Evolutionary conservation across 371 early-diverging fungal species (phyloP).

Genomic region (Zychaea mexicana): DNA sequence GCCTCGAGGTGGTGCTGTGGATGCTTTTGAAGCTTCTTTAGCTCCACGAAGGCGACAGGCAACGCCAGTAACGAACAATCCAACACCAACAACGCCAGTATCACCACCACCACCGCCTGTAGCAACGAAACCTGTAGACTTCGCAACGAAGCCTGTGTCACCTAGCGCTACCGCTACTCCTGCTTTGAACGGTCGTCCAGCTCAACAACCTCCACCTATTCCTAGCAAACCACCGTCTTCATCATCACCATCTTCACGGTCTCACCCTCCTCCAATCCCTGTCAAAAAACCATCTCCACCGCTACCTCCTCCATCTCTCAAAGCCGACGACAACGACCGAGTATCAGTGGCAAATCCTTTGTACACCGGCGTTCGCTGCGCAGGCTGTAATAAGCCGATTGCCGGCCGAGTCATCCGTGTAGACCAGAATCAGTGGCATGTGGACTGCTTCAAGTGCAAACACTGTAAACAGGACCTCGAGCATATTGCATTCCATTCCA

Average conservation of each 20-base stretch:
- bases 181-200: neutral
- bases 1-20: neutral
- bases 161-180: neutral
- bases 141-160: neutral
- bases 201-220: neutral
- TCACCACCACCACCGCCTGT: slow-evolving; percentile 6
- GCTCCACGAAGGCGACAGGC: slow-evolving; percentile 2
- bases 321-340: neutral
- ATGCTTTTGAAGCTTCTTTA: slow-evolving; percentile 30
- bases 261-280: slow-evolving; percentile 6
- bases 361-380: slow-evolving; percentile 38
- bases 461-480: slow-evolving; percentile 63
- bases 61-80: neutral
- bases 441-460: slow-evolving; percentile 72
- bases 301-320: neutral
- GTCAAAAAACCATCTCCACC: slow-evolving; percentile 2
- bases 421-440: slow-evolving; percentile 70
- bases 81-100: slow-evolving; percentile 6
- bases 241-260: neutral
- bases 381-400: slow-evolving; percentile 55
- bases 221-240: neutral
- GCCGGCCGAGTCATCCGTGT: slow-evolving; percentile 64
- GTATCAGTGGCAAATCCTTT: slow-evolving; percentile 21
- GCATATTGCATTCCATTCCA: slow-evolving; percentile 65
- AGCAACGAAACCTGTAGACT: neutral